Percentiles rank a stretch among this genome's conserved stretches.
Evolutionary conservation across 306 rosid species (phyloP).

Genomic region (Corylus avellana): DNA sequence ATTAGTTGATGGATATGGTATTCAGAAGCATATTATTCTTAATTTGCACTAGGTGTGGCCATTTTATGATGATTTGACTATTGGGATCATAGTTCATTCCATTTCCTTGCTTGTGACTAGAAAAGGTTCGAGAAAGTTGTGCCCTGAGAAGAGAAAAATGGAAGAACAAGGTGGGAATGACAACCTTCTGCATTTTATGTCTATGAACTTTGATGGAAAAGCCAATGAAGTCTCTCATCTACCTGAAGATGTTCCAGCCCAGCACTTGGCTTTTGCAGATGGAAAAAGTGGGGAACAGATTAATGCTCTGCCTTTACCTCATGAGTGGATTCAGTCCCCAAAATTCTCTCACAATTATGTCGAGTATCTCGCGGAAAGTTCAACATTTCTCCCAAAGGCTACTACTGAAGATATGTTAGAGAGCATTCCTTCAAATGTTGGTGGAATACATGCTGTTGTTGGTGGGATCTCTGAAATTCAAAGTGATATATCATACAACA

Average conservation of each 20-base stretch:
- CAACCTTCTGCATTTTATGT: slow-evolving; percentile 27
- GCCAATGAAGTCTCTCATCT: slow-evolving; percentile 33
- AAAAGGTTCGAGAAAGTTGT: slow-evolving; percentile 8
- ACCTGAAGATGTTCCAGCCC: slow-evolving; percentile 37
- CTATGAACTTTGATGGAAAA: slow-evolving; percentile 31
- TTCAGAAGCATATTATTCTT: not conserved
- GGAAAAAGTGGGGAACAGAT: slow-evolving; percentile 35
- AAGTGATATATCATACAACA: slow-evolving; percentile 31
- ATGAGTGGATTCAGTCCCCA: slow-evolving; percentile 47
- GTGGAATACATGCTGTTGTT: slow-evolving; percentile 26
- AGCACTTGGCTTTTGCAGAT: slow-evolving; percentile 23
- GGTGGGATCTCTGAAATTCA: slow-evolving; percentile 37
- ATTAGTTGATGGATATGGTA: not conserved
- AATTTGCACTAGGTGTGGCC: not conserved
- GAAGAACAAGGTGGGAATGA: slow-evolving; percentile 51
- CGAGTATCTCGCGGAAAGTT: slow-evolving; percentile 58
- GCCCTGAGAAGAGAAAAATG: slow-evolving; percentile 34
- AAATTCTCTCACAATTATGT: slow-evolving; percentile 47
- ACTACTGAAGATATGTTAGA: slow-evolving; percentile 43
- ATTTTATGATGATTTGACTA: not conserved
- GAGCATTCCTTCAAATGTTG: slow-evolving; percentile 37
- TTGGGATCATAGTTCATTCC: not conserved
- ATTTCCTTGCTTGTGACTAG: slow-evolving; percentile 24
- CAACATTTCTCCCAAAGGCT: slow-evolving; percentile 41
- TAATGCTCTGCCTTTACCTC: slow-evolving; percentile 22